Evolutionary conservation across 805 yeast genomes (phyloP).

Genomic region (Grigorovia yakushimaensis): DNA sequence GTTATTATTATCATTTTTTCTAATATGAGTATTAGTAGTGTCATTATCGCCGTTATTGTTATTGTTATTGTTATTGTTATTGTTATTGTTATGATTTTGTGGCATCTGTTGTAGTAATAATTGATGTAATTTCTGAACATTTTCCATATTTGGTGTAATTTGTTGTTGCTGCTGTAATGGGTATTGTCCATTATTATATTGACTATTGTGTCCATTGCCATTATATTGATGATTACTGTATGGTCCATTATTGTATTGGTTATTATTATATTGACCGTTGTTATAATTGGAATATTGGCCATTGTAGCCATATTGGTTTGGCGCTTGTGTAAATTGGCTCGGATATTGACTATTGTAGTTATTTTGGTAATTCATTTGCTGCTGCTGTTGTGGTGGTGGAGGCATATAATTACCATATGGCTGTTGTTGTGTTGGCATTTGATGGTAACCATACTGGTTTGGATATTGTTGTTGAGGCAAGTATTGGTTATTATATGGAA

Average conservation of each 20-base stretch:
- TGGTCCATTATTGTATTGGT: slow-evolving; percentile 6
- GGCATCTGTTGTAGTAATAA: slow-evolving; percentile 19
- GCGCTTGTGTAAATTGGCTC: background rate
- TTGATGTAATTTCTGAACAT: slow-evolving; percentile 19
- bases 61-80: background rate
- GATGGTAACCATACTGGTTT: slow-evolving; percentile 2
- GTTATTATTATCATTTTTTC: too few species aligned
- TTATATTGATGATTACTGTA: slow-evolving; percentile 6
- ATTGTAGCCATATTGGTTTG: background rate
- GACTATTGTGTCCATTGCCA: slow-evolving; percentile 6
- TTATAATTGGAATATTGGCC: slow-evolving; percentile 2
- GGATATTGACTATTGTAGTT: background rate
- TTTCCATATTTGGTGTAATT: slow-evolving; percentile 11
- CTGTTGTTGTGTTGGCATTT: slow-evolving; percentile 3
- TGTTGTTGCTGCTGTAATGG: slow-evolving; percentile 12
- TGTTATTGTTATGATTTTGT: slow-evolving; percentile 3
- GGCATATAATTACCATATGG: slow-evolving; percentile 1
- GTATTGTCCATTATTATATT: slow-evolving; percentile 1
- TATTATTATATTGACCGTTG: background rate
- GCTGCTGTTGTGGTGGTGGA: slow-evolving; percentile 5
- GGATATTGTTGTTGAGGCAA: slow-evolving; percentile 2
- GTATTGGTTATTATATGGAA: background rate
- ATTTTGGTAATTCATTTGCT: slow-evolving; percentile 1
- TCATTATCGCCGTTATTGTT: slow-evolving; percentile 8
- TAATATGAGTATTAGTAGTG: too few species aligned